These are phyloP conservation scores for Dendrocalamus sinicus DNA, from an alignment of 176 grass and related monocot genomes.

Conservation along the genomic window DNA sequence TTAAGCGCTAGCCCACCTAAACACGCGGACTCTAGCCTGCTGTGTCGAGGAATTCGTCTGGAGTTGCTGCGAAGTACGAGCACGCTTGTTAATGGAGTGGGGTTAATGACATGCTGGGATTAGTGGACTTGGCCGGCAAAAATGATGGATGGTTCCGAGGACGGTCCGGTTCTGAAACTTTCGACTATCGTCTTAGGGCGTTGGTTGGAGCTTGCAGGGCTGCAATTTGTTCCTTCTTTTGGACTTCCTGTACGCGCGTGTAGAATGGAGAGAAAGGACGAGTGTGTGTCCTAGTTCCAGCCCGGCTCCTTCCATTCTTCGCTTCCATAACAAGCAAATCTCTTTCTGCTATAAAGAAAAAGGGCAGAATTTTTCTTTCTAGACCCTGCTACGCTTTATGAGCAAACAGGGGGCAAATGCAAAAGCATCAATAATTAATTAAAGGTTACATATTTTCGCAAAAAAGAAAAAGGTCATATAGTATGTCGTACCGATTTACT, in stretches of 20 bases:
- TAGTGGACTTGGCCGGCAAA: background rate
- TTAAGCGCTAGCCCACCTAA: conserved; percentile 28
- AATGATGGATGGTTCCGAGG: background rate
- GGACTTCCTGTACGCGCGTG: conserved; percentile 26
- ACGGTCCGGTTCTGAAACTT: background rate
- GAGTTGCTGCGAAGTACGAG: background rate
- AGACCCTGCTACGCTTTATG: background rate
- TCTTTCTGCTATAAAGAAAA: conserved; percentile 49
- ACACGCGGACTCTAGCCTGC: conserved; percentile 28
- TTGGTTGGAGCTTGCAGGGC: background rate
- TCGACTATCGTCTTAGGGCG: background rate
- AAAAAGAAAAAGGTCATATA: no score
- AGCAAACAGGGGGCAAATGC: background rate
- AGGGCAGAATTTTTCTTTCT: conserved; percentile 19
- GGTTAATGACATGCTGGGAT: background rate
- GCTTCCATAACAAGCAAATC: conserved; percentile 52
- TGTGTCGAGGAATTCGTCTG: background rate
- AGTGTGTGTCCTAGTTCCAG: background rate
- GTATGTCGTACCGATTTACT: no score
- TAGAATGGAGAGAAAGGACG: conserved; percentile 31
- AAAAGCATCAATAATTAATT: background rate
- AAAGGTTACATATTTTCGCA: background rate
- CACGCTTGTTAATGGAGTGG: background rate
- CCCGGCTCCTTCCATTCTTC: conserved; percentile 34
- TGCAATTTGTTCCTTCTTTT: conserved; percentile 41